phyloP scores from a whole-genome alignment of 768 basidiomycete species.

The Fomitopsis serialis region DNA sequence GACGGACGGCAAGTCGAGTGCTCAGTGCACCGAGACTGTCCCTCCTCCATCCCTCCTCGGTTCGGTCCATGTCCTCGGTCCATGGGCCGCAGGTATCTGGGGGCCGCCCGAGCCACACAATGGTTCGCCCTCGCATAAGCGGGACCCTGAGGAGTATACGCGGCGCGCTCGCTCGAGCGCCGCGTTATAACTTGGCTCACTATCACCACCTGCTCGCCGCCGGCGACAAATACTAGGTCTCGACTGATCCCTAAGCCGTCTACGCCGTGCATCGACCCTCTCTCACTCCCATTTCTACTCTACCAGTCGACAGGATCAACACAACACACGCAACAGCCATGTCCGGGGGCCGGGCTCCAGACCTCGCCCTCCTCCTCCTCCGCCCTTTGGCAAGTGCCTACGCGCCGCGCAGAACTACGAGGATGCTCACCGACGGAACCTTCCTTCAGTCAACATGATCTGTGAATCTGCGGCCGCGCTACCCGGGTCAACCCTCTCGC shows the following conservation, averaged over 20 bases:
- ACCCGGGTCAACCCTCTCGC: constrained; percentile 46
- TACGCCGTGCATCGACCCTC: constrained; percentile 15
- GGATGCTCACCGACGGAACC: constrained; percentile 43
- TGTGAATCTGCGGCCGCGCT: constrained; percentile 39
- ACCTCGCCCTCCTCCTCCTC: too few relatives aligned
- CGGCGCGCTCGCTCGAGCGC: neutral
- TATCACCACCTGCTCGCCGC: neutral
- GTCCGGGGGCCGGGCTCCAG: constrained; percentile 76
- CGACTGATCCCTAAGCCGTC: constrained; percentile 12
- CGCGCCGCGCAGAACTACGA: constrained; percentile 63
- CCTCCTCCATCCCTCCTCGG: too few relatives aligned
- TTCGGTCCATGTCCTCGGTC: too few relatives aligned
- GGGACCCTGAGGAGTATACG: neutral
- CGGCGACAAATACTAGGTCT: constrained; percentile 14
- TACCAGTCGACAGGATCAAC: constrained; percentile 7
- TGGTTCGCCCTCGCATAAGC: neutral
- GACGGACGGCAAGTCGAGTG: too few relatives aligned
- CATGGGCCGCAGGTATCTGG: too few relatives aligned
- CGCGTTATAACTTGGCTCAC: neutral
- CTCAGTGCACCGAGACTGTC: too few relatives aligned
- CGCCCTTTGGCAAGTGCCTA: constrained; percentile 80
- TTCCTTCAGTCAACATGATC: constrained; percentile 47
- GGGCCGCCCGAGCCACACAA: too few relatives aligned
- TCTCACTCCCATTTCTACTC: constrained; percentile 10
- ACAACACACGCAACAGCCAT: constrained; percentile 29